Evolutionary conservation across 208 protist genomes (phyloP), one percentile per base, ranked within the genome.

Genomic region (Vickermania spadyakhi): DNA sequence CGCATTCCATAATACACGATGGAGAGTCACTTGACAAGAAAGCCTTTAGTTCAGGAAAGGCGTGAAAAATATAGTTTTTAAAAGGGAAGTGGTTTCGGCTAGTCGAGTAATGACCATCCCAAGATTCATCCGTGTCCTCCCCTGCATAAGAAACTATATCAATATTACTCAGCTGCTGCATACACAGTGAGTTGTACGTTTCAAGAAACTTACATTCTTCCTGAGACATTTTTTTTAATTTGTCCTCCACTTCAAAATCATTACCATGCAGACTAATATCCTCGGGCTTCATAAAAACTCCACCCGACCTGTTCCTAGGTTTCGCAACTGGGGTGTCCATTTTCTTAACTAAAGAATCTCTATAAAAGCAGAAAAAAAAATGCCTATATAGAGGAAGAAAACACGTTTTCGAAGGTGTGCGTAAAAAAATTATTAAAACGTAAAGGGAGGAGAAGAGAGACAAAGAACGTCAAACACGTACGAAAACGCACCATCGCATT

Each of bases 1-100:
- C 63, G 36, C 69, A 68, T 58, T 76, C 63, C 59, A 72, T 25
- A 56, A 75, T 54, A 68, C 36, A 45, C 7, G 36, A 45, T n/a
- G 36, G 11, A 18, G 11, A 7, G 36, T 45, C 36, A 18, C 18
- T 18, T 7, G 36, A 45, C 7, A 45, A 45, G 36, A n/a, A 45
- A n/a, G 7, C 18, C 36, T 45, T 45, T 28, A 68, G 59, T 26
- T 7, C 7, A n/a, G 62, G 62, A 31, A 68, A 68, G 26, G 62
- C 62, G 29, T 68, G 58, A 13, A 66, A 13, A 23, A 68, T 57
- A 42, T 68, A 68, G 31, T 68, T 68, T 30, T 68, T 68, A 14
- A 68, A 14, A 11, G 62, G 62, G 27, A 66, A 66, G 11, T 56
- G 45, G 18, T 66, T n/a, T 22, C 31, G 42, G 55, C 64, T 58